These are phyloP conservation scores for Epichloe gansuensis DNA, from an alignment of 2,329 filamentous ascomycete genomes.

Conservation along the genomic window DNA sequence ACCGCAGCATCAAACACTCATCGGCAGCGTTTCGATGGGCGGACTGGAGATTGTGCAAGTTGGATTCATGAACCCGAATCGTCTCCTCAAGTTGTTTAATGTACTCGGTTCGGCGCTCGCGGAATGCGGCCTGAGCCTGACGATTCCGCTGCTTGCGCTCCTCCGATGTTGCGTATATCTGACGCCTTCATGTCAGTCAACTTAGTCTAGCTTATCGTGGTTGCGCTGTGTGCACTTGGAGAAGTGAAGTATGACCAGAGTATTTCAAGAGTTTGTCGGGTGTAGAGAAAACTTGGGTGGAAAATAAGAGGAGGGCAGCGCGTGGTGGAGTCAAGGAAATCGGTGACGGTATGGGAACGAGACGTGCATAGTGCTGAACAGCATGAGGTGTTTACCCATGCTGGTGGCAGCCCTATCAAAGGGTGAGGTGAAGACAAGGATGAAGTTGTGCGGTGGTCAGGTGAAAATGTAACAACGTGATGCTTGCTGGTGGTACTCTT, in stretches of 20 bases:
- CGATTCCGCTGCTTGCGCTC: constrained; percentile 96
- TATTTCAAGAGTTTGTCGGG: not conserved
- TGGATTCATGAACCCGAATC: constrained; percentile 94
- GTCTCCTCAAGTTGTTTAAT: constrained; percentile 98
- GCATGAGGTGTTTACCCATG: not conserved
- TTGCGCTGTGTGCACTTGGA: not conserved
- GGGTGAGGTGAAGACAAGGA: not conserved
- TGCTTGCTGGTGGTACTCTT: too few relatives aligned
- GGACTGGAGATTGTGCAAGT: constrained; percentile 81
- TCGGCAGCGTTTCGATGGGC: constrained; percentile 90
- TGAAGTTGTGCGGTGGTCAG: not conserved
- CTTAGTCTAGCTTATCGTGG: not conserved
- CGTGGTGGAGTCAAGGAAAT: not conserved
- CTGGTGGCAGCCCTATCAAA: not conserved
- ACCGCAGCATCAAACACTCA: constrained; percentile 94
- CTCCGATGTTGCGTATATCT: constrained; percentile 98
- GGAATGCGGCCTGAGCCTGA: constrained; percentile 93
- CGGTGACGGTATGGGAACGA: not conserved
- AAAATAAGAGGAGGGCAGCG: not conserved
- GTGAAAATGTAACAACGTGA: not conserved
- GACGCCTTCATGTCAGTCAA: constrained; percentile 8
- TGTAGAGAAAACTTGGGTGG: not conserved
- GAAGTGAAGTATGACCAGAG: not conserved
- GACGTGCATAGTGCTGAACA: not conserved
- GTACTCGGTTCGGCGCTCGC: constrained; percentile 93